Evolutionary conservation across 805 yeast genomes (phyloP).

Genomic region (Lachancea fermentati): DNA sequence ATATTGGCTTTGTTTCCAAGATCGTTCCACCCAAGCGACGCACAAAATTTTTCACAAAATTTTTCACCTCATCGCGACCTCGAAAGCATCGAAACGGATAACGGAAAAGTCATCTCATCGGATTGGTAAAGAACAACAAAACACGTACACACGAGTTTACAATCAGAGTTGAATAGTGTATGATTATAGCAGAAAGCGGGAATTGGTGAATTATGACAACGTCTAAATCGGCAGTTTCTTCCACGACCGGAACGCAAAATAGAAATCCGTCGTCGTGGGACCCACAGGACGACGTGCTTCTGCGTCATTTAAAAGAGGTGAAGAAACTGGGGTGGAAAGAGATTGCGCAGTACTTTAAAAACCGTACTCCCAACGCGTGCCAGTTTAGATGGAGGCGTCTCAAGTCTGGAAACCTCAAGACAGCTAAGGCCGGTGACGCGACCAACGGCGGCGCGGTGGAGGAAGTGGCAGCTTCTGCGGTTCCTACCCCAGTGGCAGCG

Average conservation of each 20-base stretch:
- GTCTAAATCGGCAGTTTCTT: conserved; percentile 1
- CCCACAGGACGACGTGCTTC: conserved; percentile 63
- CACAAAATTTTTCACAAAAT: conserved; percentile 3
- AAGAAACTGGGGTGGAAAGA: conserved; percentile 88
- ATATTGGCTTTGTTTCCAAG: not conserved
- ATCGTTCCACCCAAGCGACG: conserved; percentile 2
- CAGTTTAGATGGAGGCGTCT: conserved; percentile 85
- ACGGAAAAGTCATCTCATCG: conserved; percentile 1
- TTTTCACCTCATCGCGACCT: conserved; percentile 3
- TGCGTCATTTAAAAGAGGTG: conserved; percentile 73
- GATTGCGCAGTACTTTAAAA: conserved; percentile 69
- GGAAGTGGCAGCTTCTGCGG: conserved; percentile 5
- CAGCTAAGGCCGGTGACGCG: conserved; percentile 7
- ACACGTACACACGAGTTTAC: not conserved
- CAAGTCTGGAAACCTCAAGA: conserved; percentile 39
- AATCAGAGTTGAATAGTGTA: not conserved
- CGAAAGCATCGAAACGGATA: conserved; percentile 1
- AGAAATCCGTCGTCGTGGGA: conserved; percentile 64
- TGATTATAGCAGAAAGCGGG: not conserved
- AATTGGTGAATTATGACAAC: not conserved
- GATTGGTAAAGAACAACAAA: not conserved
- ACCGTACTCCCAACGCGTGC: conserved; percentile 84
- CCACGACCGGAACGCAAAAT: conserved; percentile 4
- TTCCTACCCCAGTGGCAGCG: not conserved
- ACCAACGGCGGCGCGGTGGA: conserved; percentile 1